Base-by-base conservation (phyloP, 805 yeast species). In the Lachancea quebecensis region DNA sequence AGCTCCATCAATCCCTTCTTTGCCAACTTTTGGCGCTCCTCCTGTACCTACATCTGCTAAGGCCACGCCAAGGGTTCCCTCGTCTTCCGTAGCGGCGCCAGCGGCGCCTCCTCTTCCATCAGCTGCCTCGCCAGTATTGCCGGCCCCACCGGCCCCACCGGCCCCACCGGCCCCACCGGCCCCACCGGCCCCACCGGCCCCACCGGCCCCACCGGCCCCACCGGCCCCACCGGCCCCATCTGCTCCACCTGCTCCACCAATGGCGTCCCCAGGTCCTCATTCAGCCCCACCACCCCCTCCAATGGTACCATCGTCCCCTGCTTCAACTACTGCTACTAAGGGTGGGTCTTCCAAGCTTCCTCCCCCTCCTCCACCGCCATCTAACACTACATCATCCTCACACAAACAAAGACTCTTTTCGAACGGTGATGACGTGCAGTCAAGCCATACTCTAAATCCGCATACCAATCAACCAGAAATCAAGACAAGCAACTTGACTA, bases 381-480 rank as follows among this genome's bases (percentile, higher is more conserved):
- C 58, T 5, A 42, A 53, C 0, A 44, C 52, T 32, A 42, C 32
- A 35, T 32, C 30, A 42, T 21, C 34, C 39, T 39, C 45, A 45
- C 44, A 40, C 40, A 57, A 62, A 56, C 56, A 67, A 50, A 46
- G 64, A 38, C 43, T 60, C 35, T 64, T 62, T 44, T 57, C 61
- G 3, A 42, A 55, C n/a, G 54, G 50, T 30, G 48, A 60, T 42
- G 31, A 69, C 42, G 30, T 65, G 54, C 25, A 66, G 54, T 21
- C 43, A 6, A 33, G 10, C 17, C 38, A 57, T 57, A 35, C 57
- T 52, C 30, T 47, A 47, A 42, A 51, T 50, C 42, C 50, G 30
- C 55, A 50, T 46, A 54, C 57, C 18, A 57, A 51, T 32, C 56
- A 48, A 40, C 55, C 54, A 38, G 60, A 55, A 34, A 39, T 53